phyloP scores from a whole-genome alignment of 2,329 filamentous ascomycete species.

The Monilinia aucupariae region DNA sequence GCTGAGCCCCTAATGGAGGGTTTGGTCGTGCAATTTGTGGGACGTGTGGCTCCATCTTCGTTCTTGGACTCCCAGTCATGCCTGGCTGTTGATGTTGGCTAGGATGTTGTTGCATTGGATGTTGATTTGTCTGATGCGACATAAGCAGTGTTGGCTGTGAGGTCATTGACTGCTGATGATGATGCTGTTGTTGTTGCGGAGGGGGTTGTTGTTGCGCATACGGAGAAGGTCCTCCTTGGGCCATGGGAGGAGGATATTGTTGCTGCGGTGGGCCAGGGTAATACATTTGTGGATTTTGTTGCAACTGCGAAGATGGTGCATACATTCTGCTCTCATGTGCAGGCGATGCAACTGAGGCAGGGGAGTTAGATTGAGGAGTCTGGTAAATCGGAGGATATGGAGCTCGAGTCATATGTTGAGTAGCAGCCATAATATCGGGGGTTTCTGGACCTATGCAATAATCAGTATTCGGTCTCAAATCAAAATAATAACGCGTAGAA shows the following conservation, averaged over 20 bases:
- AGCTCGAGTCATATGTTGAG: slow-evolving; percentile 58
- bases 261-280: slow-evolving; percentile 45
- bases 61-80: slow-evolving; percentile 56
- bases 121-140: slow-evolving; percentile 52
- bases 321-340: slow-evolving; percentile 89
- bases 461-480: slow-evolving; percentile 19
- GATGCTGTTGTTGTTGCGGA: slow-evolving; percentile 33
- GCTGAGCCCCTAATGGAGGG: slow-evolving; percentile 43
- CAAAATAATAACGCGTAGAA: slow-evolving; percentile 20
- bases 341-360: slow-evolving; percentile 84
- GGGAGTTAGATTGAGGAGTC: slow-evolving; percentile 91
- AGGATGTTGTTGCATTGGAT: slow-evolving; percentile 55
- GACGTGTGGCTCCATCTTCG: slow-evolving; percentile 59
- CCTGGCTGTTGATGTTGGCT: slow-evolving; percentile 49
- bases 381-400: slow-evolving; percentile 90
- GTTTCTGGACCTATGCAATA: slow-evolving; percentile 43
- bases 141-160: slow-evolving; percentile 63
- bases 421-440: slow-evolving; percentile 62
- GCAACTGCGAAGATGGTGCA: slow-evolving; percentile 71
- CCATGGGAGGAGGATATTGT: slow-evolving; percentile 60
- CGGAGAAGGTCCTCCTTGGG: slow-evolving; percentile 54
- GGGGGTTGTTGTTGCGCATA: slow-evolving; percentile 53
- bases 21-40: slow-evolving; percentile 58
- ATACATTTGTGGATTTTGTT: slow-evolving; percentile 79
- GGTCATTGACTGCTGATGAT: slow-evolving; percentile 52